phyloP scores from a whole-genome alignment of 1,139 yeast genomes.

The Lodderomyces jiufengensis region DNA sequence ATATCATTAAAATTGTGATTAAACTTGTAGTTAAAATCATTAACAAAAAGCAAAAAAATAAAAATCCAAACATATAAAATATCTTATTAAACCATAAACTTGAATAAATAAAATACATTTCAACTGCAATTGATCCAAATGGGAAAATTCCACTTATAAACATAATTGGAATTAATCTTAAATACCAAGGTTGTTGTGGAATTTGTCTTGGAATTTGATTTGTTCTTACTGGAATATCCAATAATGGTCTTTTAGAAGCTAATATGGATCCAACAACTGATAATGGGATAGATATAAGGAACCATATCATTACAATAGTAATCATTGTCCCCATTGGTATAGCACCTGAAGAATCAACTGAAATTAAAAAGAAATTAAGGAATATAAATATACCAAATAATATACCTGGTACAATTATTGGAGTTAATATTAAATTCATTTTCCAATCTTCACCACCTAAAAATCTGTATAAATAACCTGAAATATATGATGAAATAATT shows the following conservation, averaged over 20 bases:
- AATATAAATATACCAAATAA: slow-evolving; percentile 62
- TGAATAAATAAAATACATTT: slow-evolving; percentile 81
- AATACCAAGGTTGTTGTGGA: slow-evolving; percentile 86
- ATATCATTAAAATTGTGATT: slow-evolving; percentile 76
- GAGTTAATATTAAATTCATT: slow-evolving; percentile 76
- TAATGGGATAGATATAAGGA: slow-evolving; percentile 77
- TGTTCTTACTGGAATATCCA: slow-evolving; percentile 76
- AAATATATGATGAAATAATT: slow-evolving; percentile 77
- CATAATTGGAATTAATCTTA: slow-evolving; percentile 64
- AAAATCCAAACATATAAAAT: slow-evolving; percentile 96
- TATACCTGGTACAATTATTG: slow-evolving; percentile 76
- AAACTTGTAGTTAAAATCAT: slow-evolving; percentile 81
- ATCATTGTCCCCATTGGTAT: slow-evolving; percentile 89
- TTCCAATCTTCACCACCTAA: slow-evolving; percentile 95
- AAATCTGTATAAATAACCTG: slow-evolving; percentile 79
- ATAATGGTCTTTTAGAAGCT: slow-evolving; percentile 62
- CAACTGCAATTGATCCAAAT: slow-evolving; percentile 92
- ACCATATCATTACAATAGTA: slow-evolving; percentile 82
- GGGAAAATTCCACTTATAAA: slow-evolving; percentile 88
- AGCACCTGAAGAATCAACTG: slow-evolving; percentile 86
- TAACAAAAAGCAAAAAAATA: slow-evolving; percentile 79
- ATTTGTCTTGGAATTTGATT: slow-evolving; percentile 95
- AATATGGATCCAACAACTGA: slow-evolving; percentile 76
- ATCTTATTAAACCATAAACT: slow-evolving; percentile 94
- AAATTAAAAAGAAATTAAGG: slow-evolving; percentile 78